Percentiles rank a stretch among this genome's conserved stretches.
These are phyloP conservation scores for Starmerella kuoi DNA, from an alignment of 805 yeast species.

Conservation along the genomic window DNA sequence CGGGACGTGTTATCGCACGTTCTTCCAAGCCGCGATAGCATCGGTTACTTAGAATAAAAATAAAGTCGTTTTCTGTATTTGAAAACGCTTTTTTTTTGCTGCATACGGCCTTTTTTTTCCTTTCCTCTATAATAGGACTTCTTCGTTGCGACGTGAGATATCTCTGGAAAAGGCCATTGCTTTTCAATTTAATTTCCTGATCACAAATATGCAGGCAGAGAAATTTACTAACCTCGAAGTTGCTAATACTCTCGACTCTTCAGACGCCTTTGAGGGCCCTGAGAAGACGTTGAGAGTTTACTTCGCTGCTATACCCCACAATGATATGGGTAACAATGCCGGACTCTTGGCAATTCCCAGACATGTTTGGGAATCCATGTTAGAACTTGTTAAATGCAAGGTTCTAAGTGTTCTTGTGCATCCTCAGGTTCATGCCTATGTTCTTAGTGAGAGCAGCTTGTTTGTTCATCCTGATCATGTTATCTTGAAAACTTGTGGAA, in stretches of 20 bases:
- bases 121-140: slow-evolving; percentile 1
- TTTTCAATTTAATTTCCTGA: too few species aligned
- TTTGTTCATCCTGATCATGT: slow-evolving; percentile 80
- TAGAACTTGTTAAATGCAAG: slow-evolving; percentile 79
- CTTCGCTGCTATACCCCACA: slow-evolving; percentile 34
- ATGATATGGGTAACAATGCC: slow-evolving; percentile 14
- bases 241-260: slow-evolving; percentile 68
- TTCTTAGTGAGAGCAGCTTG: slow-evolving; percentile 77
- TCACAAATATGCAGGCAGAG: slow-evolving; percentile 19
- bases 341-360: slow-evolving; percentile 54
- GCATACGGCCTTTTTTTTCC: slow-evolving; percentile 9
- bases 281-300: slow-evolving; percentile 86
- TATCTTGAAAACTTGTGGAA: slow-evolving; percentile 89
- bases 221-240: slow-evolving; percentile 63
- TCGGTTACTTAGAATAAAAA: slow-evolving; percentile 2
- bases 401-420: slow-evolving; percentile 68
- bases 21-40: not conserved
- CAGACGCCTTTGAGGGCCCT: slow-evolving; percentile 94
- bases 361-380: slow-evolving; percentile 53
- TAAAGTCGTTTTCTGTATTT: slow-evolving; percentile 4
- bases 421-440: slow-evolving; percentile 57
- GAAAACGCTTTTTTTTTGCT: slow-evolving; percentile 13
- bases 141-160: not conserved
- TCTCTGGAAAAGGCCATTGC: too few species aligned
- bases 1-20: slow-evolving; percentile 5